Evolutionary conservation across 257 asterid species (phyloP).

Genomic region (Voacanga thouarsii): DNA sequence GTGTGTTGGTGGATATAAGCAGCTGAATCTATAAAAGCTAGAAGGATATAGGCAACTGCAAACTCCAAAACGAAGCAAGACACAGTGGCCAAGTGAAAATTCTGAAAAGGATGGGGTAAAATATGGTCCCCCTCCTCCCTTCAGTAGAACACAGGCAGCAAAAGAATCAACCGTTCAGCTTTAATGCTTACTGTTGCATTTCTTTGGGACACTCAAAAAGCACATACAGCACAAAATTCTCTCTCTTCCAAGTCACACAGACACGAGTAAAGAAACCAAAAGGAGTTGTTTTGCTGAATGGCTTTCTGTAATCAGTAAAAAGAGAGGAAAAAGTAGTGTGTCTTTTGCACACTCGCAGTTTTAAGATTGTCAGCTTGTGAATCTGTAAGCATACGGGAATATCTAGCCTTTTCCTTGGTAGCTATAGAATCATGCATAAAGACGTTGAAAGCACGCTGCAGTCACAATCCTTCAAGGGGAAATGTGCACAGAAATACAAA

Average conservation of each 20-base stretch:
- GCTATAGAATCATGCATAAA: conserved; percentile 35
- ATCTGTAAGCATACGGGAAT: conserved; percentile 39
- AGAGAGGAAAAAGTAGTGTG: conserved; percentile 47
- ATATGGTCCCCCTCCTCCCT: conserved; percentile 59
- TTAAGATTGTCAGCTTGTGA: conserved; percentile 56
- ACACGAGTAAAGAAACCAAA: conserved; percentile 23
- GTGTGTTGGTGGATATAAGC: conserved; percentile 42
- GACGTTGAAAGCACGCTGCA: conserved; percentile 68
- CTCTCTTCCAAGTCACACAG: conserved; percentile 32
- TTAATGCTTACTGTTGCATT: conserved; percentile 47
- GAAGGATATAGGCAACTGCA: conserved; percentile 41
- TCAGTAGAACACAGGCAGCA: conserved; percentile 46
- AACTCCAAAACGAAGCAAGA: conserved; percentile 36
- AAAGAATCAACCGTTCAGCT: conserved; percentile 52
- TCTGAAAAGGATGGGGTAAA: conserved; percentile 42
- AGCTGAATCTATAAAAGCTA: conserved; percentile 64
- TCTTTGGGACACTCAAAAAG: conserved; percentile 82
- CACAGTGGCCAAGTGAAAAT: conserved; percentile 37
- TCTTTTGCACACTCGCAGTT: conserved; percentile 60
- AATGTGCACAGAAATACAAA: conserved; percentile 16
- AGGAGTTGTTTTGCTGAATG: conserved; percentile 38
- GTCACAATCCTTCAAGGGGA: conserved; percentile 35
- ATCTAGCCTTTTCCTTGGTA: conserved; percentile 41
- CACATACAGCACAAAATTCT: conserved; percentile 39
- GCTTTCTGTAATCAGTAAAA: conserved; percentile 40